A percentile compares a stretch with the other conserved stretches of the same genome.
Conservation (phyloP, 2,329 filamentous ascomycete genomes). For the Hypoxylon sp. region DNA sequence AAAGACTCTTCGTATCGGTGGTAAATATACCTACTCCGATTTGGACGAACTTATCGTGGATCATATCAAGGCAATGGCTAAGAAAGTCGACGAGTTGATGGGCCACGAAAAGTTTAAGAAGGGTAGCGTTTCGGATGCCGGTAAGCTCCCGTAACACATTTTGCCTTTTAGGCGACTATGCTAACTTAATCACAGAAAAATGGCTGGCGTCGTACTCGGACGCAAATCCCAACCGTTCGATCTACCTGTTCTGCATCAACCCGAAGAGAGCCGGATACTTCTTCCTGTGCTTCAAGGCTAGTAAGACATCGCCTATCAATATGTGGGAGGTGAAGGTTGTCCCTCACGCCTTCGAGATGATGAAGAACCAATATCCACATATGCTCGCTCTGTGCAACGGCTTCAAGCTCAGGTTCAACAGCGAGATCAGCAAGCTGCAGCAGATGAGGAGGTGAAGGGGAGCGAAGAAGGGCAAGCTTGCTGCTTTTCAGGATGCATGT, state of each 20-base stretch:
- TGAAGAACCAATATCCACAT: constrained; percentile 89
- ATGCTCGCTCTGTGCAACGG: constrained; percentile 97
- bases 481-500: constrained; percentile 21
- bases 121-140: constrained; percentile 81
- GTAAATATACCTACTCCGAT: constrained; percentile 93
- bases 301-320: constrained; percentile 76
- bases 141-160: constrained; percentile 67
- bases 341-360: constrained; percentile 91
- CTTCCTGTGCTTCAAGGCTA: constrained; percentile 95
- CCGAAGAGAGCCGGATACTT: constrained; percentile 94
- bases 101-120: constrained; percentile 93
- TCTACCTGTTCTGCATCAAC: constrained; percentile 96
- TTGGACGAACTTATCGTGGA: constrained; percentile 96
- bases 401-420: constrained; percentile 85
- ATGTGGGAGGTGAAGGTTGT: constrained; percentile 91
- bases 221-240: constrained; percentile 92
- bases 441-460: constrained; percentile 49
- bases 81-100: constrained; percentile 97
- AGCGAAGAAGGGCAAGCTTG: background rate
- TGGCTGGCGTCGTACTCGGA: constrained; percentile 97
- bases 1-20: constrained; percentile 83
- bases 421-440: constrained; percentile 72
- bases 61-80: constrained; percentile 97
- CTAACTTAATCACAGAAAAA: constrained; percentile 72
- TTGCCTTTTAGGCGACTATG: background rate